Evolutionary conservation across 176 grass and related monocot species (phyloP).

Genomic region (Bolboschoenus planiculmis): DNA sequence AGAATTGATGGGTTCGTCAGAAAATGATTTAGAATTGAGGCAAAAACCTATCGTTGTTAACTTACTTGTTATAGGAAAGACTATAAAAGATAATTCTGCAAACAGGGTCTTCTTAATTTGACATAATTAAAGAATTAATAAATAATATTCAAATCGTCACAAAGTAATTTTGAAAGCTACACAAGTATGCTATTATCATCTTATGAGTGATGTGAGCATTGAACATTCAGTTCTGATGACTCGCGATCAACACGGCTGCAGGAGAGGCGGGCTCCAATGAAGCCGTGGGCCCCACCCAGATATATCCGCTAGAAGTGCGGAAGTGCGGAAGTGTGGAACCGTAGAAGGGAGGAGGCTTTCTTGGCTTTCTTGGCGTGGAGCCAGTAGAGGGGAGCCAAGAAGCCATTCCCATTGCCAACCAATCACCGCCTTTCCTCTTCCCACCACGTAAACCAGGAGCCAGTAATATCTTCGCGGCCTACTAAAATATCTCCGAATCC

Average conservation of each 20-base stretch:
- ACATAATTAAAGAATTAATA: background rate
- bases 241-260: too few species aligned
- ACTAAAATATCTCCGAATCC: slow-evolving; percentile 8
- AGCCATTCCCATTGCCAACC: too few species aligned
- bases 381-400: slow-evolving; percentile 1
- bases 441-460: slow-evolving; percentile 4
- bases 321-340: too few species aligned
- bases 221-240: too few species aligned
- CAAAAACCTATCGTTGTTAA: too few species aligned
- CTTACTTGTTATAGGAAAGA: too few species aligned
- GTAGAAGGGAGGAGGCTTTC: background rate
- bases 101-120: background rate
- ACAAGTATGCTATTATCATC: too few species aligned
- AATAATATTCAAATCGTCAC: background rate
- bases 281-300: background rate
- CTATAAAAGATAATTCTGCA: background rate
- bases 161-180: too few species aligned
- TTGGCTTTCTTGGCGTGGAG: too few species aligned
- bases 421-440: slow-evolving; percentile 1
- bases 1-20: background rate
- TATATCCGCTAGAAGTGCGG: background rate
- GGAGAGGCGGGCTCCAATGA: background rate
- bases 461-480: background rate
- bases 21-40: too few species aligned
- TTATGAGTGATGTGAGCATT: too few species aligned